phyloP scores from a whole-genome alignment of 352 stramenopile genomes.

The Elongisporangium prolatum region DNA sequence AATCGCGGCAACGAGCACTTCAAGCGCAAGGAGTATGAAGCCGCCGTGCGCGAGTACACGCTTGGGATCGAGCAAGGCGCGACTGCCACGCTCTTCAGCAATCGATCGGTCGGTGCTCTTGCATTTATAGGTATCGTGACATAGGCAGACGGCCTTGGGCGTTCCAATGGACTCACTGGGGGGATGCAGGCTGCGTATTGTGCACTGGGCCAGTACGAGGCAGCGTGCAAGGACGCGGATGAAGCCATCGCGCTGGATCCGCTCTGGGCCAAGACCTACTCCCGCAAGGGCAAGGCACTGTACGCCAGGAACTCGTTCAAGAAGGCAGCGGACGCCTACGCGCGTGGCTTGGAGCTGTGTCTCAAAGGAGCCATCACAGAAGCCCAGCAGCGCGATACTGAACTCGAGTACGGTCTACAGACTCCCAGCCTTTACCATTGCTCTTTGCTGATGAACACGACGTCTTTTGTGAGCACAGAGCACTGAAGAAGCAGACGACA shows the following conservation, averaged over 20 bases:
- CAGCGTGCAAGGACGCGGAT: constrained; percentile 52
- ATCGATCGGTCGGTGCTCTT: constrained; percentile 40
- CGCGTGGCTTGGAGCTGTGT: constrained; percentile 61
- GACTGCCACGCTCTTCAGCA: constrained; percentile 72
- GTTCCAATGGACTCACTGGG: not conserved
- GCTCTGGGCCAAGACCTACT: constrained; percentile 71
- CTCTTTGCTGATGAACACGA: not conserved
- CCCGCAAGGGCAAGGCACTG: constrained; percentile 73
- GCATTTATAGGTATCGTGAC: not conserved
- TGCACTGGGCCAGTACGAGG: constrained; percentile 42
- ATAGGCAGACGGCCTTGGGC: not conserved
- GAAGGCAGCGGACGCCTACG: constrained; percentile 70
- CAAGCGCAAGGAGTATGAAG: constrained; percentile 46
- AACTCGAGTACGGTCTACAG: constrained; percentile 48
- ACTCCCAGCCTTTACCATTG: not conserved
- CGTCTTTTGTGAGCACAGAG: constrained; percentile 24
- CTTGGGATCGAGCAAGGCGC: constrained; percentile 41
- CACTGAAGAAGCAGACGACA: constrained; percentile 58
- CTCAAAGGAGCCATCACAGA: constrained; percentile 62
- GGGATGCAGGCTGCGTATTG: constrained; percentile 48
- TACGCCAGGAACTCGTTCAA: constrained; percentile 64
- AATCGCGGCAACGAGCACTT: constrained; percentile 65
- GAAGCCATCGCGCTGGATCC: constrained; percentile 56
- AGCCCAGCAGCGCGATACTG: constrained; percentile 59
- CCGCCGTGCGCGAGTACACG: constrained; percentile 57